Percentiles rank a stretch among this genome's conserved stretches.
Conservation (phyloP, 441 rosid species). For the Theobroma grandiflorum region DNA sequence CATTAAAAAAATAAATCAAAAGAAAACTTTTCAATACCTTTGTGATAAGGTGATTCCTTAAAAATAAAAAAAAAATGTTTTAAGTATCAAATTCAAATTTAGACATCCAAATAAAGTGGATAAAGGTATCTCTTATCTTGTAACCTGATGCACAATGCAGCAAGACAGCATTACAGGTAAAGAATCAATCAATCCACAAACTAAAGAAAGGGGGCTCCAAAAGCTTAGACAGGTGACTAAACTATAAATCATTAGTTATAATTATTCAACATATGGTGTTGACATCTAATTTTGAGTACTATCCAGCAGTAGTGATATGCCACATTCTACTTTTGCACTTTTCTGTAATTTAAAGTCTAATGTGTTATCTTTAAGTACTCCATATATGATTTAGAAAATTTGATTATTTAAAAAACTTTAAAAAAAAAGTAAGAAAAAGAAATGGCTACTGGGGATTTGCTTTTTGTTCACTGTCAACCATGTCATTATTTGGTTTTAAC, state of each 20-base stretch:
- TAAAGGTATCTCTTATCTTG: background rate
- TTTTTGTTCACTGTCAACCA: background rate
- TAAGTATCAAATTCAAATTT: background rate
- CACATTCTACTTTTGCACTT: background rate
- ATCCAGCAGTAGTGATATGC: conserved; percentile 7
- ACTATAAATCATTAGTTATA: background rate
- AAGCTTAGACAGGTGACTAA: background rate
- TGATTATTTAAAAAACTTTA: background rate
- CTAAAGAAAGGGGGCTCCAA: background rate
- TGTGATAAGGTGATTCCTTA: background rate
- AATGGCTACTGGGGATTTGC: background rate
- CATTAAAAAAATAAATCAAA: background rate
- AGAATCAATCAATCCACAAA: background rate
- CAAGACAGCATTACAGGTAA: background rate
- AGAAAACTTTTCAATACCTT: background rate
- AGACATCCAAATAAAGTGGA: background rate
- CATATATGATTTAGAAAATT: background rate
- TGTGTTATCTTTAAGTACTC: background rate
- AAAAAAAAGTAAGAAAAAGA: background rate
- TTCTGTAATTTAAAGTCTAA: background rate
- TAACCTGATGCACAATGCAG: background rate
- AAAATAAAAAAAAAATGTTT: background rate
- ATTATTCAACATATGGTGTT: background rate
- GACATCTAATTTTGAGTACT: conserved; percentile 8
- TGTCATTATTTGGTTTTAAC: no score